Conservation (phyloP, 805 yeast genomes). For the Ascoidea asiatica region DNA sequence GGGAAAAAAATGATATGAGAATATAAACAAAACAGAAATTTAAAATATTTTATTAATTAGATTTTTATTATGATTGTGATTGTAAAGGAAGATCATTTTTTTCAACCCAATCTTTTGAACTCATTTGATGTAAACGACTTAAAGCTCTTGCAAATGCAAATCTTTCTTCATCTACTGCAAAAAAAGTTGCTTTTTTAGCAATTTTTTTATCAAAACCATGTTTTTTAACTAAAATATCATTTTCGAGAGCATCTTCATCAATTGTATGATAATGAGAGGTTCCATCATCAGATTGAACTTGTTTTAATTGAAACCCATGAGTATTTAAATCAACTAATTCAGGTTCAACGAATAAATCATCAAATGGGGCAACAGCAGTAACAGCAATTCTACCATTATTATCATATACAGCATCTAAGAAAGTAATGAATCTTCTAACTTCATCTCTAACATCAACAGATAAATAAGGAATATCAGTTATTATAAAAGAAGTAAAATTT, state of each 20-base stretch:
- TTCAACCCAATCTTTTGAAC: conserved; percentile 85
- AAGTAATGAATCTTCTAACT: conserved; percentile 85
- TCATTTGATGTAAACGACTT: conserved; percentile 85
- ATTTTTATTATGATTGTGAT: too few relatives aligned
- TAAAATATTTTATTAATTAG: too few relatives aligned
- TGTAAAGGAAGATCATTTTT: conserved; percentile 1
- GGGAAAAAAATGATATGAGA: too few relatives aligned
- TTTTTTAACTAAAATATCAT: conserved; percentile 53
- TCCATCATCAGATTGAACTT: conserved; percentile 14
- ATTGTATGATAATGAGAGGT: conserved; percentile 12
- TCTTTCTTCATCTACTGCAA: conserved; percentile 86
- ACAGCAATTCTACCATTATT: conserved; percentile 79
- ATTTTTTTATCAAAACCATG: conserved; percentile 67
- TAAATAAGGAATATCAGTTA: conserved; percentile 85
- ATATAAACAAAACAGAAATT: neutral
- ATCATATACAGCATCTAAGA: conserved; percentile 91
- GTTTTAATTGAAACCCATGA: conserved; percentile 18
- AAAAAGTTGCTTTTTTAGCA: conserved; percentile 56
- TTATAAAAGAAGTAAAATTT: conserved; percentile 62
- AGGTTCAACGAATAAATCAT: conserved; percentile 76
- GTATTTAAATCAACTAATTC: conserved; percentile 36
- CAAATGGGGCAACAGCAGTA: conserved; percentile 77
- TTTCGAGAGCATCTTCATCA: conserved; percentile 23
- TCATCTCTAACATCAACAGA: conserved; percentile 69
- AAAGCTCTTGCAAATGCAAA: conserved; percentile 96